Base-by-base conservation (phyloP, 108 stramenopile species). In the Cyclostephanos tholiformis region DNA sequence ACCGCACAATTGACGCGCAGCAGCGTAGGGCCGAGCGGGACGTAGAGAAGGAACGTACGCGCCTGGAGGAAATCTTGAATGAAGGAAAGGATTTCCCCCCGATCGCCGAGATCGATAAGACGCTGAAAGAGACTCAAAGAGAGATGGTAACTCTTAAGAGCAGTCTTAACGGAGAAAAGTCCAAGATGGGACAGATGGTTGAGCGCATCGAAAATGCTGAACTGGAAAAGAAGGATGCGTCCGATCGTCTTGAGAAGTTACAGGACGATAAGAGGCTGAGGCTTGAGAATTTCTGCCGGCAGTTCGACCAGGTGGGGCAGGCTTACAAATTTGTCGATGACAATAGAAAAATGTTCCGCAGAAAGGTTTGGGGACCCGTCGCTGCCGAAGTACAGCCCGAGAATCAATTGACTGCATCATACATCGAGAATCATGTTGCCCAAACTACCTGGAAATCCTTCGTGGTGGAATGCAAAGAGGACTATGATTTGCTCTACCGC, bases 361-460 rank as follows among this genome's bases (percentile, higher is more conserved):
- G 72, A 50, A 82, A 79, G 12, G 91, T 95, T n/a, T 72, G 77
- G 41, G 95, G 95, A 7, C 95, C 95, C 12, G 69, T 95, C 62
- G 78, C 79, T 27, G 86, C 87, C 58, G 91, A 93, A 58, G 73
- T 95, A 14, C 76, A 87, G 36, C 73, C 90, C 16, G 82, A 85
- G 55, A 72, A 77, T 27, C 59, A 75, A 50, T 50, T 74, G 29
- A 66, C 69, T 41, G 91, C 95, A 11, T 78, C 85, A 14, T 91
- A 83, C 55, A 53, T 94, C 27, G 95, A 96, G 78, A 72, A 82
- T 20, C 90, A 91, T 43, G 91, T 91, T 12, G 29, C 86, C 5
- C 83, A 81, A 22, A 35, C 67, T 9, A 71, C 84, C 17, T 82
- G 92, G 67, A 84, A 84, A 44, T 49, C 87, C 10, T 92, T 88